Conservation (phyloP, 495 filamentous ascomycete species). For the Peziza echinospora region DNA sequence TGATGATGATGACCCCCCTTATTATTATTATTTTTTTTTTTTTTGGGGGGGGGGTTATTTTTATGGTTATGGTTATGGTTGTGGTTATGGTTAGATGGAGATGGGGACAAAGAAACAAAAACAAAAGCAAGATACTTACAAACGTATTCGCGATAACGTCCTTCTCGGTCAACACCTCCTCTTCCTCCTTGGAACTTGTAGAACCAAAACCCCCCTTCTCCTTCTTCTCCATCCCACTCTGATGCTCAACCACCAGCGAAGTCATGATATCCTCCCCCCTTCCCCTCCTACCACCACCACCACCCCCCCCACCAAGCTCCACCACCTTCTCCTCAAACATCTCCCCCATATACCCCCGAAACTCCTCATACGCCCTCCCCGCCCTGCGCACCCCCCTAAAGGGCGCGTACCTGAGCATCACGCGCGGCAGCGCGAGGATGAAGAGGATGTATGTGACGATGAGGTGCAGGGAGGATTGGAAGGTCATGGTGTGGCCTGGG, state of each 20-base stretch:
- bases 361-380: slow-evolving; percentile 34
- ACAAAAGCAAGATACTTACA: slow-evolving; percentile 10
- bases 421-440: slow-evolving; percentile 29
- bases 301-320: slow-evolving; percentile 27
- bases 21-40: too few species aligned
- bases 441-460: slow-evolving; percentile 33
- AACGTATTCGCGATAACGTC: slow-evolving; percentile 54
- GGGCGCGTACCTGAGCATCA: slow-evolving; percentile 30
- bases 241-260: slow-evolving; percentile 27
- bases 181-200: slow-evolving; percentile 5
- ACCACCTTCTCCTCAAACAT: slow-evolving; percentile 33
- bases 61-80: too few species aligned
- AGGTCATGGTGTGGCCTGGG: slow-evolving; percentile 37
- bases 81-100: too few species aligned
- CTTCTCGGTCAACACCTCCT: slow-evolving; percentile 24
- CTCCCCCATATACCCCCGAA: slow-evolving; percentile 41
- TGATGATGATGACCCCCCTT: too few species aligned
- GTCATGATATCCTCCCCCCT: slow-evolving; percentile 45
- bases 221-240: slow-evolving; percentile 15
- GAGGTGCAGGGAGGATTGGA: slow-evolving; percentile 29
- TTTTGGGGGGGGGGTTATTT: too few species aligned
- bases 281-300: too few species aligned
- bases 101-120: too few species aligned
- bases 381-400: slow-evolving; percentile 27
- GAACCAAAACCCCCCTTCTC: slow-evolving; percentile 1